Evolutionary conservation across 2,329 filamentous ascomycete genomes (phyloP), one percentile per base, ranked within the genome.

Genomic region (Teratosphaeriaceae sp.): DNA sequence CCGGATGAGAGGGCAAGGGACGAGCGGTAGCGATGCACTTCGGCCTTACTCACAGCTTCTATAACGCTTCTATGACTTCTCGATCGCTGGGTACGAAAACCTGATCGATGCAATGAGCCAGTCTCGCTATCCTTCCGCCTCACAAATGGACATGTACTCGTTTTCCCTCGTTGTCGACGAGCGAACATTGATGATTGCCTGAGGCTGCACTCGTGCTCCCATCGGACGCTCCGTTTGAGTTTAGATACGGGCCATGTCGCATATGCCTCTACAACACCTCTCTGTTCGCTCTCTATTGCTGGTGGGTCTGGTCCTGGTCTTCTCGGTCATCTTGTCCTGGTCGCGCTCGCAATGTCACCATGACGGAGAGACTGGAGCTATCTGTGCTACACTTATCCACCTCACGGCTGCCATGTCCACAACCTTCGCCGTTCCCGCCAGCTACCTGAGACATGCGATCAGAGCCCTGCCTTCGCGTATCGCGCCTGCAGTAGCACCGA

Each of bases 401-500:
- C 40, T 23, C 36, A 23, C 48, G 49, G 49, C 47, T 54, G 48
- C 50, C 44, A 56, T 56, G 53, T 56, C 53, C 46, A 50, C 50
- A 30, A 43, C 46, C 43, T 49, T 48, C 22, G 39, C 22, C 26
- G 6, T 38, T 3, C 40, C 33, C 5, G n/a, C 22, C 15, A 21
- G 26, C 18, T 30, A 38, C 13, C 9, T 43, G 20, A 38, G 24
- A 33, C 18, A 38, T 43, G 41, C 45, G 5, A 47, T 45, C 38
- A 30, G 37, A n/a, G 15, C 40, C 15, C 38, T 33, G 22, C 15
- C 18, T 5, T 42, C 38, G 33, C 30, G 16, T 6, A 33, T 33
- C 15, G 16, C 41, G 16, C 5, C 30, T 27, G n/a, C 7, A 9
- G 21, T 11, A 30, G n/a, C 15, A 5, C 15, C 9, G 29, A 23